Base-by-base conservation (phyloP, 768 basidiomycete species). In the Hirschioporus abietinus region DNA sequence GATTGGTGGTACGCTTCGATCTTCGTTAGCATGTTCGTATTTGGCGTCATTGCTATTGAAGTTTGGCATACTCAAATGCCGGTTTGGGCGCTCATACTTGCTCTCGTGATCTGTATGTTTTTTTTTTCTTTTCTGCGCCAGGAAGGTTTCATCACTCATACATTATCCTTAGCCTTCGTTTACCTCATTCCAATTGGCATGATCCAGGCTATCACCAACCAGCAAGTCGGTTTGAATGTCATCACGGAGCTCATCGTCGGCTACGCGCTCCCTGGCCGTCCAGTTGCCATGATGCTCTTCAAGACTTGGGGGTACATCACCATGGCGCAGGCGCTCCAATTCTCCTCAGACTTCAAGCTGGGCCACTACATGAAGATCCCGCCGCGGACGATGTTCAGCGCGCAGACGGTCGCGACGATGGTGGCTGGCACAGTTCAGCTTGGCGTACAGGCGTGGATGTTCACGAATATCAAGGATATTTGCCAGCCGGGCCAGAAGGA, bases 61-160 rank as follows among this genome's bases (percentile, higher is more conserved):
- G 68, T 76, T 26, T 81, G 78, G 78, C 75, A 75, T 7, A 82
- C 82, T 5, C 77, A 76, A 8, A 74, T 83, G 68, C 77, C 80
- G 6, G 74, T 78, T 30, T 81, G 81, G 79, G 78, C 76, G 7
- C 68, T 76, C 30, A 66, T 75, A 24, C 59, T 76, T 24, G 70
- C 72, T 18, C 64, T 76, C 52, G 24, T 68, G 17, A 68, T 76
- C 17, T 65, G 70, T 70, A 26, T 65, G 79, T 72, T 7, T 64
- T 7, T 60, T 72, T 7, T 64, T 7, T 60, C 17, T 25, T 24
- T 7, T n/a, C n/a, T 62, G 35, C 25, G 17, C 1, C 12, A 34
- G n/a, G 18, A 20, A 73, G 62, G 63, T 76, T 52, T 65, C 9
- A 59, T 18, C 23, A 30, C 30, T 30, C 4, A 30, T 26, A 60